phyloP scores from a whole-genome alignment of 495 filamentous ascomycete genomes.

The Trichoderma orchidacearum region DNA sequence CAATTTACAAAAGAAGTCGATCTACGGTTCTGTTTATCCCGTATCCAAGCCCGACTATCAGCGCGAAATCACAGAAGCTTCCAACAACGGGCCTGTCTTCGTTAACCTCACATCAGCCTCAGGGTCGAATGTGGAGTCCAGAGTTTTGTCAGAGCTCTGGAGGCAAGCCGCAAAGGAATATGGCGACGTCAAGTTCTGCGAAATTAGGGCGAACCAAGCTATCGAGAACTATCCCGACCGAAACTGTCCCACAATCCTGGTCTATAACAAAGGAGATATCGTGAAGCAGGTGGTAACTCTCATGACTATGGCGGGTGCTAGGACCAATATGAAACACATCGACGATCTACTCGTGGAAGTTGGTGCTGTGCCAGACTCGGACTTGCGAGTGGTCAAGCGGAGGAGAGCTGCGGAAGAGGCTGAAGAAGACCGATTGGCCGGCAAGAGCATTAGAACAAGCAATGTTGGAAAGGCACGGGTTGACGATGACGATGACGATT shows the following conservation, averaged over 20 bases:
- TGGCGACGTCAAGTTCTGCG: constrained; percentile 93
- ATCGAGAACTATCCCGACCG: constrained; percentile 93
- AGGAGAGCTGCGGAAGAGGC: constrained; percentile 44
- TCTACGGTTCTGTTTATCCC: constrained; percentile 83
- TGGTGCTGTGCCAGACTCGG: constrained; percentile 61
- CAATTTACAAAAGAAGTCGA: constrained; percentile 53
- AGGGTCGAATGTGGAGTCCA: constrained; percentile 69
- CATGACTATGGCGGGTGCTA: constrained; percentile 56
- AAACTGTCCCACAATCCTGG: constrained; percentile 87
- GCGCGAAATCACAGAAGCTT: constrained; percentile 86
- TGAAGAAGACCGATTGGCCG: constrained; percentile 28
- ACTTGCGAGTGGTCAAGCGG: constrained; percentile 61
- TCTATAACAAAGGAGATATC: constrained; percentile 88
- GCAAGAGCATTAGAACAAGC: constrained; percentile 30
- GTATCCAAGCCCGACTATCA: constrained; percentile 87
- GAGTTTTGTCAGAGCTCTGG: constrained; percentile 78
- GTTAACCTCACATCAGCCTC: constrained; percentile 73
- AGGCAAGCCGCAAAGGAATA: constrained; percentile 66
- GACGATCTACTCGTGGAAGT: constrained; percentile 70
- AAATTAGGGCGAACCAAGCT: constrained; percentile 84
- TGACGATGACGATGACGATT: constrained; percentile 62
- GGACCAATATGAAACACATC: constrained; percentile 49
- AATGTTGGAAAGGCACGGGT: constrained; percentile 22
- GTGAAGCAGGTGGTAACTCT: constrained; percentile 78
- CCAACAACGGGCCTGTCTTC: constrained; percentile 54